Evolutionary conservation across 139 green algal species (phyloP), one percentile per base, ranked within the genome.

Genomic region (Chlorella vulgaris): DNA sequence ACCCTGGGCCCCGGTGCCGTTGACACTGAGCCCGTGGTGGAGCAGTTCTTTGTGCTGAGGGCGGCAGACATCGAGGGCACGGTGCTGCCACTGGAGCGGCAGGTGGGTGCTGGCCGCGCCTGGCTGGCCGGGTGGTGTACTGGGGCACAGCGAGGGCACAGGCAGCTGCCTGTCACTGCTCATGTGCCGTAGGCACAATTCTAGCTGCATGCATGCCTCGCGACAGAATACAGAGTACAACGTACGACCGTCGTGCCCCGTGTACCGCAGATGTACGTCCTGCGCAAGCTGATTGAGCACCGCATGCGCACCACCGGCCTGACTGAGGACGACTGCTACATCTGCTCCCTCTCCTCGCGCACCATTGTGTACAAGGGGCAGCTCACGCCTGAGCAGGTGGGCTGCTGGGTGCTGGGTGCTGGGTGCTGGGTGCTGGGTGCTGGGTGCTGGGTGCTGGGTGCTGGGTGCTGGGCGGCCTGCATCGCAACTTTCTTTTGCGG

Each of bases 351-450:
- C 43, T 97, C 91, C 53, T 91, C 87, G 7, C 86, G 87, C 61
- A 99, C 95, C 22, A 87, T 99, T 10, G 94, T 98, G 47, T 99
- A 99, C 91, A 99, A 99, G 91, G 96, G 96, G 7, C 96, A 99
- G 92, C 95, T 99, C 28, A 98, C 91, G 28, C 93, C 96, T 1
- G 90, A 88, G 63, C 93, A 97, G 86, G 92, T 92, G 81, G 3
- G 29, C 58, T 13, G 58, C 24, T 13, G 18, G 21, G 7, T 29
- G 24, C 7, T 10, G 58, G 21, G 58, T 67, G n/a, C n/a, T n/a
- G n/a, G n/a, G n/a, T n/a, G n/a, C n/a, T n/a, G n/a, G n/a, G n/a
- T n/a, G n/a, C n/a, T n/a, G n/a, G n/a, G n/a, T n/a, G n/a, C n/a
- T n/a, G n/a, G n/a, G n/a, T n/a, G n/a, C n/a, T n/a, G n/a, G n/a